Evolutionary conservation across 768 basidiomycete species (phyloP).

Genomic region (Tulasnella sp.): DNA sequence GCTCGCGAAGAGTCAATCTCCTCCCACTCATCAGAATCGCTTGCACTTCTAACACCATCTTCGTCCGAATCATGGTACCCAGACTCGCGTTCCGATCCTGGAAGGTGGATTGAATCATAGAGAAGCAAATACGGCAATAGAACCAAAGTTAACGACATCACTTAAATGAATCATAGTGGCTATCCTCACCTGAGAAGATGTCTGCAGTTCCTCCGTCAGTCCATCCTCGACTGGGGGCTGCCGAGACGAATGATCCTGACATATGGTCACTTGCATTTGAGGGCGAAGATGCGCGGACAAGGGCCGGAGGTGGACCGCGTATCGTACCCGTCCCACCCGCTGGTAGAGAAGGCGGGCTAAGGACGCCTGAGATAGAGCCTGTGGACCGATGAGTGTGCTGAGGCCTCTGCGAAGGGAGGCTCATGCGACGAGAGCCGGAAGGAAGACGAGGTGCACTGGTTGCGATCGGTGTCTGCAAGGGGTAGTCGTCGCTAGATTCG

Average conservation of each 20-base stretch:
- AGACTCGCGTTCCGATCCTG: conserved; percentile 18
- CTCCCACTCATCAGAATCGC: conserved; percentile 15
- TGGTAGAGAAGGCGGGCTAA: conserved; percentile 4
- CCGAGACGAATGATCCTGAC: conserved; percentile 13
- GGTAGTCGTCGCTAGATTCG: not conserved
- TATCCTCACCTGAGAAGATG: conserved; percentile 19
- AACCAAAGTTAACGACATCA: not conserved
- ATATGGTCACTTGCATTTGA: conserved; percentile 12
- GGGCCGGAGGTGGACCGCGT: not conserved
- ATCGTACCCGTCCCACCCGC: not conserved
- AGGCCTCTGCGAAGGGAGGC: not conserved
- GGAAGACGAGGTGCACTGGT: not conserved
- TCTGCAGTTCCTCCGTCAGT: conserved; percentile 24
- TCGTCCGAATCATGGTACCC: conserved; percentile 15
- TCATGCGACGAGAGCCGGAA: not conserved
- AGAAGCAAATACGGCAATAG: not conserved
- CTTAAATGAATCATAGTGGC: not conserved
- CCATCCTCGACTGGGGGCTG: conserved; percentile 15
- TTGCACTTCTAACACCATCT: conserved; percentile 12
- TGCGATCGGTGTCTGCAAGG: not conserved
- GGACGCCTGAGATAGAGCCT: not conserved
- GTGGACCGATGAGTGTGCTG: not conserved
- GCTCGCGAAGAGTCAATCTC: not conserved
- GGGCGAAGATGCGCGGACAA: conserved; percentile 13
- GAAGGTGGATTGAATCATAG: not conserved